Percentiles rank a stretch among this genome's conserved stretches.
Conservation (phyloP, 805 yeast species). For the Kuraishia ogatae region DNA sequence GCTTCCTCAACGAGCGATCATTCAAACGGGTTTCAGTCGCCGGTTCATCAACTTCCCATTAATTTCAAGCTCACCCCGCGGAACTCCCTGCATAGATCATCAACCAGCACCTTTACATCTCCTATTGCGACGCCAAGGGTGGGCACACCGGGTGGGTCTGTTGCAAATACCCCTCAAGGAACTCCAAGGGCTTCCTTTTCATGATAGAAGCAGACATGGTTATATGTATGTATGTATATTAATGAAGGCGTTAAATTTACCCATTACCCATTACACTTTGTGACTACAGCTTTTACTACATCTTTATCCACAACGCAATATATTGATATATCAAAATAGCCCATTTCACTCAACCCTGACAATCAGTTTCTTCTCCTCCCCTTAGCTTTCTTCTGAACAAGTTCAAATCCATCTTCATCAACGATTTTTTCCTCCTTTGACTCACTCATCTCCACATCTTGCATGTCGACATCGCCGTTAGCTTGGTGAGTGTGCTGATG, state of each 20-base stretch:
- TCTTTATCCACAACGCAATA: too few species aligned
- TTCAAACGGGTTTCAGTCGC: constrained; percentile 7
- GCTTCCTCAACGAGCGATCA: neutral
- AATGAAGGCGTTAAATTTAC: neutral
- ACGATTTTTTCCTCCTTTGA: constrained; percentile 49
- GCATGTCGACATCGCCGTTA: constrained; percentile 23
- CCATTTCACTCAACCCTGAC: neutral
- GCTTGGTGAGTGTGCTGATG: constrained; percentile 19
- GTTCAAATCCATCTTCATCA: constrained; percentile 92
- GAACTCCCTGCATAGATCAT: constrained; percentile 8
- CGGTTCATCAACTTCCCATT: constrained; percentile 6
- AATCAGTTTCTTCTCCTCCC: constrained; percentile 22
- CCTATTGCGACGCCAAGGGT: constrained; percentile 4
- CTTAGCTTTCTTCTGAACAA: constrained; percentile 71
- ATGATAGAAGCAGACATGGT: neutral
- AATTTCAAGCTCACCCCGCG: constrained; percentile 17
- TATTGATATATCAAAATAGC: too few species aligned
- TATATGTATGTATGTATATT: neutral
- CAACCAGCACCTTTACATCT: constrained; percentile 5
- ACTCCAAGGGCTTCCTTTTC: constrained; percentile 6
- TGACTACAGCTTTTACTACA: too few species aligned
- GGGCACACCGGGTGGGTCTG: constrained; percentile 8
- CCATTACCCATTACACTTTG: too few species aligned
- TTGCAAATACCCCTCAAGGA: constrained; percentile 7
- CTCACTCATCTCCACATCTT: constrained; percentile 26